Base-by-base conservation (phyloP, 768 basidiomycete species). In the Rhizopogon vesiculosus region DNA sequence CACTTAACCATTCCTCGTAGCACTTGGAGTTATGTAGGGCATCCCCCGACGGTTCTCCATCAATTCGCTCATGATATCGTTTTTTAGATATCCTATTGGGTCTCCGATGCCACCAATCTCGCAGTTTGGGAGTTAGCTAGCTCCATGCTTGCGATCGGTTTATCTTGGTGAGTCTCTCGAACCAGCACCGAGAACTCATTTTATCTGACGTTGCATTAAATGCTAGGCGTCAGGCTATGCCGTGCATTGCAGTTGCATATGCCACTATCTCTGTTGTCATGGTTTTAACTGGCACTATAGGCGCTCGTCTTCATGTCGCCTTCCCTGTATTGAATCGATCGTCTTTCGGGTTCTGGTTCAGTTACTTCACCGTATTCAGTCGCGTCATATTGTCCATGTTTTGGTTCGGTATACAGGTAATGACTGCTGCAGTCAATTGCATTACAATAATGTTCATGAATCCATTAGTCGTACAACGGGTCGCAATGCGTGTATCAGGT, bases 301-400 rank as follows among this genome's bases (percentile, higher is more conserved):
- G 89, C n/a, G 88, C 89, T 29, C 81, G 87, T 19, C 78, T 91
- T 31, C 89, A 90, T 61, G 72, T 93, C 42, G 82, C 85, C 0
- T 92, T 93, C 66, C 68, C 68, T n/a, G 78, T 95, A 51, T 74
- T 93, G 16, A 89, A 86, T 59, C 79, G 92, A 25, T 91, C 91
- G 2, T 91, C 88, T 0, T 90, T 93, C 61, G 92, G 93, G 2
- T 93, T 92, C 73, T 93, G 88, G 84, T 81, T 93, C 62, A 89
- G 89, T 65, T 93, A 91, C 69, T 93, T 93, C 69, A 85, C 83
- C 53, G 86, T 94, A 31, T 69, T 93, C 55, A 91, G 88, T 60
- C 83, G 91, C 28, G 79, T 86, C 33, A 73, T 91, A 33, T 76
- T 93, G 16, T 77, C 88, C 42, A 82, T 91, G 79, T 89, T 94